Evolutionary conservation across 148 eudicot genomes (phyloP).

Genomic region (Rhododendron kiyosumense): DNA sequence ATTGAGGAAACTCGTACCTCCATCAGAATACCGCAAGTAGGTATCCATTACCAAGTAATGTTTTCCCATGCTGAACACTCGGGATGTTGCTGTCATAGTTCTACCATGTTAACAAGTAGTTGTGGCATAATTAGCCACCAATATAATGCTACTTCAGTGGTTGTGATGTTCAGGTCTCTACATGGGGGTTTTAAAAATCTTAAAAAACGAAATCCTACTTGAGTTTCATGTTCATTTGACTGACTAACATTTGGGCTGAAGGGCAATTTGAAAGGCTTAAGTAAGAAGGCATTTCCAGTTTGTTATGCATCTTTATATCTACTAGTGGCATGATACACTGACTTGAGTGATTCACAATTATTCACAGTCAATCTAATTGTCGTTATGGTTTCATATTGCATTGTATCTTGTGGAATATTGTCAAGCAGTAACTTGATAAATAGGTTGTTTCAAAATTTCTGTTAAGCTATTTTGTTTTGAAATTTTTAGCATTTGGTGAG

Average conservation of each 20-base stretch:
- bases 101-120: neutral
- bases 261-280: neutral
- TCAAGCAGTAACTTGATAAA: conserved; percentile 14
- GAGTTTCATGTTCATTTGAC: neutral
- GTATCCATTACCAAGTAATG: conserved; percentile 9
- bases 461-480: neutral
- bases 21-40: conserved; percentile 96
- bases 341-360: neutral
- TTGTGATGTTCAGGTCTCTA: neutral
- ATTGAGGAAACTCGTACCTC: conserved; percentile 80
- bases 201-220: neutral
- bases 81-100: neutral
- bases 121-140: neutral
- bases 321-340: neutral
- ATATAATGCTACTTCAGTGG: neutral
- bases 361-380: neutral
- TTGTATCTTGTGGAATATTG: conserved; percentile 15
- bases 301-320: neutral
- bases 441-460: neutral
- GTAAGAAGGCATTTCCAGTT: neutral
- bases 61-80: neutral
- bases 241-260: neutral
- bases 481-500: neutral
- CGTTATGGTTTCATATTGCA: neutral
- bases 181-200: neutral